phyloP scores from a whole-genome alignment of 805 yeast species.

The Saccharomycopsis sp. region DNA sequence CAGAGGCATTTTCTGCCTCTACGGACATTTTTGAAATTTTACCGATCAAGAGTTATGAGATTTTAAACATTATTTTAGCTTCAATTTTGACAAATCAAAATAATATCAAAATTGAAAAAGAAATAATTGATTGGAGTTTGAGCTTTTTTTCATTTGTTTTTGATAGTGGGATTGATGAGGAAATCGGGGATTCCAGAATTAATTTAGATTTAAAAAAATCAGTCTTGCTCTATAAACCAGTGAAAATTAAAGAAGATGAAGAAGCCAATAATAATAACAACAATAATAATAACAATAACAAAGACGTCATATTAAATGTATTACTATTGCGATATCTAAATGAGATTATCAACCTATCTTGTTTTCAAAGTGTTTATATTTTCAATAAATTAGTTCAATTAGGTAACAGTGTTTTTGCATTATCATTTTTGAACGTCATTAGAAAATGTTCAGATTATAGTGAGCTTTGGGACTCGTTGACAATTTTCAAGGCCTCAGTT shows the following conservation, averaged over 20 bases:
- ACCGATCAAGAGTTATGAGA: no score
- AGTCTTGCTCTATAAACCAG: background rate
- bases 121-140: background rate
- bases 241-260: background rate
- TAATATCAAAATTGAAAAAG: background rate
- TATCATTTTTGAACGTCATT: conserved; percentile 3
- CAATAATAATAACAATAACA: no score
- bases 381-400: conserved; percentile 1
- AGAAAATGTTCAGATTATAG: background rate
- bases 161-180: background rate
- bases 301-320: background rate
- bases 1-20: no score
- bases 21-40: no score
- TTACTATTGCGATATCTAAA: background rate
- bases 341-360: background rate
- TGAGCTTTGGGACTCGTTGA: conserved; percentile 4
- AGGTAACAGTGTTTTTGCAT: background rate
- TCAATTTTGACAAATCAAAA: no score
- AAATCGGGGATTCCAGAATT: background rate
- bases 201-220: background rate
- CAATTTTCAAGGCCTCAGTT: background rate
- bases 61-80: no score
- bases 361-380: background rate
- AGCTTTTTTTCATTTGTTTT: conserved; percentile 3
- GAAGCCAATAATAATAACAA: no score